Percentiles rank a stretch among this genome's conserved stretches.
Evolutionary conservation across 2,329 filamentous ascomycete genomes (phyloP).

Genomic region (Camillea tinctor): DNA sequence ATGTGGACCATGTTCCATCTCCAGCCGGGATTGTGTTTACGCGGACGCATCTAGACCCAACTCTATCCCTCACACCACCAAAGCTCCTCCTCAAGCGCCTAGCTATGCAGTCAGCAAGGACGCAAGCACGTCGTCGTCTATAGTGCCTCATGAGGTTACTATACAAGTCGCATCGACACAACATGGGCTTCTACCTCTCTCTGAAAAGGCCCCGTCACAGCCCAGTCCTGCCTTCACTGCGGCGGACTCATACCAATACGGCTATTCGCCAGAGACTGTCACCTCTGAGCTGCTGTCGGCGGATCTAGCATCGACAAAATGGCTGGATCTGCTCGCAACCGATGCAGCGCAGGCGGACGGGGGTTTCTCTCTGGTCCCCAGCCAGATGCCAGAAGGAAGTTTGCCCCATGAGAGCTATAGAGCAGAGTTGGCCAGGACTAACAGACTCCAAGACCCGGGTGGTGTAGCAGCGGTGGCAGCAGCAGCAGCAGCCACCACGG

Average conservation of each 20-base stretch:
- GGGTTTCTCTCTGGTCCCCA: slow-evolving; percentile 28
- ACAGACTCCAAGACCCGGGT: slow-evolving; percentile 4
- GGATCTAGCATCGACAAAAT: slow-evolving; percentile 31
- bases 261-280: slow-evolving; percentile 27
- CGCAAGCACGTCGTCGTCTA: not conserved
- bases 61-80: slow-evolving; percentile 6
- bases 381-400: slow-evolving; percentile 12
- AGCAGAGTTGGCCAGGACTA: not conserved
- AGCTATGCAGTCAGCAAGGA: not conserved
- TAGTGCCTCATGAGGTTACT: not conserved
- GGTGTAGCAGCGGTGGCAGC: not conserved
- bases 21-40: slow-evolving; percentile 19
- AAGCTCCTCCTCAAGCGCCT: not conserved
- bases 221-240: slow-evolving; percentile 2
- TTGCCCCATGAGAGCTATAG: slow-evolving; percentile 1
- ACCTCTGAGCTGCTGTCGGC: slow-evolving; percentile 29
- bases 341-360: slow-evolving; percentile 34
- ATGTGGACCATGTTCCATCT: slow-evolving; percentile 21
- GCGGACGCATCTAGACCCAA: slow-evolving; percentile 4
- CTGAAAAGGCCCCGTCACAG: slow-evolving; percentile 4
- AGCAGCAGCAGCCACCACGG: slow-evolving; percentile 6
- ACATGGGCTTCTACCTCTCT: slow-evolving; percentile 5
- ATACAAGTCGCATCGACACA: slow-evolving; percentile 7
- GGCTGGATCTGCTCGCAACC: slow-evolving; percentile 32
- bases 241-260: slow-evolving; percentile 13